Base-by-base conservation (phyloP, 1,284 basidiomycete genomes). In the Malassezia sp. region DNA sequence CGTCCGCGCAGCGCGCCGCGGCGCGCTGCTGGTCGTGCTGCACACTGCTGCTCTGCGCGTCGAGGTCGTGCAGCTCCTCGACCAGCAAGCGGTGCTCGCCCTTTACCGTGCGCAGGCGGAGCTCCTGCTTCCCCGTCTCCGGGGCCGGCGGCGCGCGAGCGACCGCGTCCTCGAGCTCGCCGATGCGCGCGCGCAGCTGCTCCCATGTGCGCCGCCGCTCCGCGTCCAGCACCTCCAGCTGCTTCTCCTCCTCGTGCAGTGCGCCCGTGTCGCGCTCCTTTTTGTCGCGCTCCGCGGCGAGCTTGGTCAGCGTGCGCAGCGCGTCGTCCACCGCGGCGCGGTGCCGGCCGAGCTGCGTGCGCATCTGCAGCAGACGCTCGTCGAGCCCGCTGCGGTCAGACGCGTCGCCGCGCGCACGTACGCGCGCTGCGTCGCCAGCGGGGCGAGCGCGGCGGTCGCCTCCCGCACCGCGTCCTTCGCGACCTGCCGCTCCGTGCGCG, bases 201-300 rank as follows among this genome's bases (percentile, higher is more conserved):
- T 45, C 37, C 22, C 63, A 49, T 24, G 40, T 27, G 7, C 37
- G 37, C 33, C 41, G 52, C n/a, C 61, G 55, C 29, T 58, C 46
- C 26, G 55, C 36, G 23, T 61, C 61, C 8, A 41, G 40, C 15
- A 36, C 38, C 5, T 52, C 49, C 9, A 56, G 53, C 3, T 40
- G 39, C 27, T 52, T 49, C 15, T 64, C 51, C 18, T 58, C 51
- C 8, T 38, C 30, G 32, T 51, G 24, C 22, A 52, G 47, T 8
- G 12, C n/a, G 3, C 56, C 52, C 34, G 63, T 45, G 21, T 60
- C 45, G 5, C 18, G 24, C 18, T 58, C 57, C 5, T 50, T 17
- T 15, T 53, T 43, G 18, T 57, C 57, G 30, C 57, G 52, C 8
- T 44, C 35, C 14, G 30, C 30, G 14, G 43, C 37, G 14, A 57